phyloP scores from a whole-genome alignment of 352 stramenopile species.

The Phytophthora sp. region DNA sequence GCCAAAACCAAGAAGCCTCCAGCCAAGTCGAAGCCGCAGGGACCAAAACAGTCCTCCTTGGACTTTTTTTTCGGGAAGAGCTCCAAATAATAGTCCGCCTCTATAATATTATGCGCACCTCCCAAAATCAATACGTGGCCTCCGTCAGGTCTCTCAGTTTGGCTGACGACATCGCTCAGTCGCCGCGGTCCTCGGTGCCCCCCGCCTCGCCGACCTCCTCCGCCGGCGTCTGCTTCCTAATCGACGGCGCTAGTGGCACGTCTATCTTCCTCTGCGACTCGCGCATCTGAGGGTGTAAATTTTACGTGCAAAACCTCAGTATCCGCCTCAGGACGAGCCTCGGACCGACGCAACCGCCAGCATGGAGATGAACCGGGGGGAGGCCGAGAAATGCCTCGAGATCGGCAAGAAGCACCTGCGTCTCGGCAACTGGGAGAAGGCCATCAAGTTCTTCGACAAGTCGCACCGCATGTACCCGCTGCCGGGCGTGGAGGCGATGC shows the following conservation, averaged over 20 bases:
- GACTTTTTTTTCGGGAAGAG: conserved; percentile 54
- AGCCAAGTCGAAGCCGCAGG: conserved; percentile 29
- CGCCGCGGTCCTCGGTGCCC: conserved; percentile 7
- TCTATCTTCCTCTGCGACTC: conserved; percentile 13
- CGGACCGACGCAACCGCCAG: not conserved
- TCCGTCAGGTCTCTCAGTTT: conserved; percentile 14
- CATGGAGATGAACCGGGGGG: conserved; percentile 94
- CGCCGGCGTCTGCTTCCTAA: not conserved
- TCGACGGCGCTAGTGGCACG: not conserved
- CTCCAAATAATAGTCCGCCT: conserved; percentile 34
- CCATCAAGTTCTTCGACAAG: conserved; percentile 94
- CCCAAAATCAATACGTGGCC: conserved; percentile 12
- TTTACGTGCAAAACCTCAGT: conserved; percentile 1
- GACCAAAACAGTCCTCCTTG: conserved; percentile 53
- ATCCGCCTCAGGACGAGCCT: conserved; percentile 7
- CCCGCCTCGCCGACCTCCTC: conserved; percentile 2
- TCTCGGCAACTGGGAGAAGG: conserved; percentile 85
- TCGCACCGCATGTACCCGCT: conserved; percentile 90
- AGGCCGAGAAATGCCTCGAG: conserved; percentile 93
- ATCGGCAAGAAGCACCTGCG: conserved; percentile 89
- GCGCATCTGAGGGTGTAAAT: conserved; percentile 8
- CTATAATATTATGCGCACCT: conserved; percentile 1
- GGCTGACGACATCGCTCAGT: conserved; percentile 17
- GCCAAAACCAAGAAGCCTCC: conserved; percentile 19
- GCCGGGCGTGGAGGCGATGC: conserved; percentile 83